Evolutionary conservation across 163 green algal species (phyloP).

Genomic region (Scenedesmus sp.): DNA sequence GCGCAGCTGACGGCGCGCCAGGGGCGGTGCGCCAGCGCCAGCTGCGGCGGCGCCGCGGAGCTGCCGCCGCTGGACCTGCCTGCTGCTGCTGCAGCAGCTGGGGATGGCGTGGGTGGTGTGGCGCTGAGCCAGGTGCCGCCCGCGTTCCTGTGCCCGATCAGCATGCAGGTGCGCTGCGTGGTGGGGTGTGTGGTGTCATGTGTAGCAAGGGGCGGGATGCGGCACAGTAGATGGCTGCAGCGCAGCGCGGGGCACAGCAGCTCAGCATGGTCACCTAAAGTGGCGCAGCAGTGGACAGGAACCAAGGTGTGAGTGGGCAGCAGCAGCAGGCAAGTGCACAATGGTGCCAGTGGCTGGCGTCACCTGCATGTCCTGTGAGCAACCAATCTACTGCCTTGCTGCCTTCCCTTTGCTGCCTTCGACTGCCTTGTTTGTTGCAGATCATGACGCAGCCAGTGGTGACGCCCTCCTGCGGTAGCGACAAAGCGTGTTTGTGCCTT

Average conservation of each 20-base stretch:
- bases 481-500: background rate
- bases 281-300: too few relatives aligned
- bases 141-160: slow-evolving; percentile 63
- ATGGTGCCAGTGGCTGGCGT: too few relatives aligned
- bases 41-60: background rate
- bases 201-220: background rate
- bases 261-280: background rate
- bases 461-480: slow-evolving; percentile 42
- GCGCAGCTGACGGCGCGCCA: slow-evolving; percentile 36
- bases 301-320: too few relatives aligned
- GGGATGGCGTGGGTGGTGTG: background rate
- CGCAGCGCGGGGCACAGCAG: background rate
- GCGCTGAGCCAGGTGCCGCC: slow-evolving; percentile 25
- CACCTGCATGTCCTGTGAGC: too few relatives aligned
- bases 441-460: slow-evolving; percentile 65
- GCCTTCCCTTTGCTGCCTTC: background rate
- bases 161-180: slow-evolving; percentile 17
- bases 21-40: background rate
- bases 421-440: background rate
- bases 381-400: too few relatives aligned
- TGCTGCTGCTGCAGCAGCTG: background rate
- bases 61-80: slow-evolving; percentile 52
- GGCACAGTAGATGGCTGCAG: background rate
- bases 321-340: too few relatives aligned
- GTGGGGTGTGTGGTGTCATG: background rate